These are phyloP conservation scores for Coemansia umbellata DNA, from an alignment of 192 early-diverging fungal genomes.

Conservation along the genomic window DNA sequence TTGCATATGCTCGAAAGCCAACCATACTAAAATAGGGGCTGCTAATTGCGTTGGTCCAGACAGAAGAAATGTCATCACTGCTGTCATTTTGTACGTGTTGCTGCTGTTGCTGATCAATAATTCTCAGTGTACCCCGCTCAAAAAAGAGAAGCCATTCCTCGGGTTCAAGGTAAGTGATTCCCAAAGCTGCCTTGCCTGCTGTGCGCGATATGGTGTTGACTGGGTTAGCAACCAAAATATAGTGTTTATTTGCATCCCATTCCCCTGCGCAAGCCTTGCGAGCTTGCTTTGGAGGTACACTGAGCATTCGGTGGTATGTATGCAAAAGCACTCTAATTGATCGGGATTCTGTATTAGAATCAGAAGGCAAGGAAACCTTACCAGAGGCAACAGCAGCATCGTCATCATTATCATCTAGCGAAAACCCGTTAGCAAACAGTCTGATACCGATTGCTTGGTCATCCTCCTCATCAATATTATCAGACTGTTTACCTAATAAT, in stretches of 20 bases:
- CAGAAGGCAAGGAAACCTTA: conserved; percentile 16
- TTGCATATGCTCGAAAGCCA: conserved; percentile 20
- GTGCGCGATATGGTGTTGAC: conserved; percentile 23
- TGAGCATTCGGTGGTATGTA: conserved; percentile 26
- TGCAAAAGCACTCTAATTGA: conserved; percentile 1
- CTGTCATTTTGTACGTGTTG: no score
- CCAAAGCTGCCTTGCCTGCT: conserved; percentile 6
- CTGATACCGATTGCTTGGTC: no score
- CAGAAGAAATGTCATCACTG: neutral
- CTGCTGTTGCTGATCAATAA: neutral
- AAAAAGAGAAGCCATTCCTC: conserved; percentile 38
- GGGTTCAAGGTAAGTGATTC: conserved; percentile 13
- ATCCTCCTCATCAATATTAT: no score
- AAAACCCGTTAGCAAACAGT: no score
- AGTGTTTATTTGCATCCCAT: neutral
- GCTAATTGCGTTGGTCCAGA: neutral
- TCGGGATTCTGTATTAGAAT: conserved; percentile 8
- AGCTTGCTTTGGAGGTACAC: conserved; percentile 12
- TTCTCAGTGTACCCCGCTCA: conserved; percentile 26
- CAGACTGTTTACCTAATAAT: no score
- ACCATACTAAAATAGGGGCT: conserved; percentile 9
- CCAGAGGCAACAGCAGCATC: conserved; percentile 2
- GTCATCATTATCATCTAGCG: conserved; percentile 4
- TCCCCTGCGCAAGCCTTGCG: conserved; percentile 21
- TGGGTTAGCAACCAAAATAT: conserved; percentile 15